phyloP scores from a whole-genome alignment of 75 land plant species.

The Selaginella moellendorffii region DNA sequence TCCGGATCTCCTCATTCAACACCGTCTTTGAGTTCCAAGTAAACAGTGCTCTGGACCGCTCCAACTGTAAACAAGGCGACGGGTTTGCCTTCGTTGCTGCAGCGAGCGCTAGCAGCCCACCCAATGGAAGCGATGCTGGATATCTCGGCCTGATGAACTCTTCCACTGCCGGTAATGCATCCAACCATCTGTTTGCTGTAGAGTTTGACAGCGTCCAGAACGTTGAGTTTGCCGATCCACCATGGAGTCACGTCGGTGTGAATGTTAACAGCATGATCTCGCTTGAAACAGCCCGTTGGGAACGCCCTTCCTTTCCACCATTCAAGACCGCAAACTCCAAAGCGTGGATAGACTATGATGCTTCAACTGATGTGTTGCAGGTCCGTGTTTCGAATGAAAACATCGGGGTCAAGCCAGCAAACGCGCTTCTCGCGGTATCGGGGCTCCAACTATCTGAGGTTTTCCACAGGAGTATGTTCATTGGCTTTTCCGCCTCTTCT shows the following conservation, averaged over 20 bases:
- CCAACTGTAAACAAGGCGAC: no score
- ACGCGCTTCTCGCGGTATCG: slow-evolving; percentile 18
- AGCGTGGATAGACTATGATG: slow-evolving; percentile 66
- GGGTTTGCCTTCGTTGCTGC: slow-evolving; percentile 6
- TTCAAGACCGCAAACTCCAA: slow-evolving; percentile 44
- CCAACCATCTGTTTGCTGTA: slow-evolving; percentile 34
- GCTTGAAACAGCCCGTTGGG: slow-evolving; percentile 28
- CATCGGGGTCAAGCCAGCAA: no score
- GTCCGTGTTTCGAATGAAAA: slow-evolving; percentile 11
- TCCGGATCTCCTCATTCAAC: no score
- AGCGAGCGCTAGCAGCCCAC: neutral
- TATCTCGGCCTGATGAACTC: slow-evolving; percentile 40
- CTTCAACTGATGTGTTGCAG: slow-evolving; percentile 13
- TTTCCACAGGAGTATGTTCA: slow-evolving; percentile 26
- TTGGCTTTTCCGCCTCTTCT: slow-evolving; percentile 50
- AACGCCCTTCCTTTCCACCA: slow-evolving; percentile 22
- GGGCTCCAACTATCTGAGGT: slow-evolving; percentile 25
- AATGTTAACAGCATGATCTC: slow-evolving; percentile 35
- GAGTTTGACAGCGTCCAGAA: slow-evolving; percentile 38
- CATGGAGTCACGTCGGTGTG: slow-evolving; percentile 35
- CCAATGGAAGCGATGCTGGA: slow-evolving; percentile 9
- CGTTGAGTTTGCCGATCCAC: slow-evolving; percentile 24
- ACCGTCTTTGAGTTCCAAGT: no score
- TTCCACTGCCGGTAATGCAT: slow-evolving; percentile 22
- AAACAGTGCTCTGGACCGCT: no score